Evolutionary conservation across 345 rosid species (phyloP).

Genomic region (thale cress (Arabidopsis thaliana)): TAIR10.1 NC_003074.8:9751001-9751500

Average conservation of each 20-base stretch:
- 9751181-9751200: slow-evolving; percentile 91
- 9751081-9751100: slow-evolving; percentile 74
- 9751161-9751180: slow-evolving; percentile 81
- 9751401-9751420: slow-evolving; percentile 89
- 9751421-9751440: slow-evolving; percentile 87
- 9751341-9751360: slow-evolving; percentile 88
- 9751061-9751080: slow-evolving; percentile 93
- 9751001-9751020: slow-evolving; percentile 81
- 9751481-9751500: slow-evolving; percentile 69
- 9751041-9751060: slow-evolving; percentile 61
- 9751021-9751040: slow-evolving; percentile 54
- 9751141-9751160: slow-evolving; percentile 76
- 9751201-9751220: slow-evolving; percentile 90
- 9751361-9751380: slow-evolving; percentile 84
- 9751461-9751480: slow-evolving; percentile 73
- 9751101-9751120: slow-evolving; percentile 93
- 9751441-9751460: slow-evolving; percentile 80
- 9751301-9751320: slow-evolving; percentile 80
- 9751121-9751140: slow-evolving; percentile 67
- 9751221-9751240: slow-evolving; percentile 89
- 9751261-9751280: slow-evolving; percentile 85
- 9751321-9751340: slow-evolving; percentile 85
- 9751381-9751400: slow-evolving; percentile 86
- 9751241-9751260: slow-evolving; percentile 73
- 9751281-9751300: slow-evolving; percentile 84